These are phyloP conservation scores for Nyctanthes arbortristis DNA, from an alignment of 257 asterid species.

Conservation along the genomic window DNA sequence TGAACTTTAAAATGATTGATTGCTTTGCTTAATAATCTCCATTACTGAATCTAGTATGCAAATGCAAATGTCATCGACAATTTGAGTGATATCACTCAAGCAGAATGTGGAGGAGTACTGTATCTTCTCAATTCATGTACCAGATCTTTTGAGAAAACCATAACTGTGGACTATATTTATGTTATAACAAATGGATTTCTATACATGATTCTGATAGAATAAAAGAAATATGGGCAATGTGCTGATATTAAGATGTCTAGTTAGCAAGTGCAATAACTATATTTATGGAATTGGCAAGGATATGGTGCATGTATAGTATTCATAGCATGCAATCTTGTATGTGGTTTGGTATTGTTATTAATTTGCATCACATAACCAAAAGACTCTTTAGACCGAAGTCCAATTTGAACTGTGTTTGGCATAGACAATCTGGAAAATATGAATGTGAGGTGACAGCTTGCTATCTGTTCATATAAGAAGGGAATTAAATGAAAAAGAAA, in stretches of 20 bases:
- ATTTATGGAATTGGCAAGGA: conserved; percentile 5
- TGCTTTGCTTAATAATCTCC: conserved; percentile 3
- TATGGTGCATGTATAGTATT: conserved; percentile 2
- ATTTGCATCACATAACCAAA: background rate
- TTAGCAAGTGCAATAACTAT: background rate
- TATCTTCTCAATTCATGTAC: background rate
- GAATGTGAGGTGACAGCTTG: background rate
- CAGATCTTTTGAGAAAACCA: conserved; percentile 7
- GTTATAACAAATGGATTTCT: background rate
- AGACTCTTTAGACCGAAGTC: background rate
- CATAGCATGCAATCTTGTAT: too few species aligned
- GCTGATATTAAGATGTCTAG: conserved; percentile 9
- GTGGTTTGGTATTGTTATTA: conserved; percentile 4
- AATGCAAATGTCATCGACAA: conserved; percentile 5
- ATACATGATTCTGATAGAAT: conserved; percentile 1
- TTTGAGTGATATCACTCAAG: background rate
- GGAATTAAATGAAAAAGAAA: background rate
- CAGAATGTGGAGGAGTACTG: background rate
- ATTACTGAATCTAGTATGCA: conserved; percentile 9
- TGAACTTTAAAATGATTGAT: background rate
- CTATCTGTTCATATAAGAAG: background rate
- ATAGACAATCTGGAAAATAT: conserved; percentile 1
- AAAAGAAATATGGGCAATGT: conserved; percentile 8
- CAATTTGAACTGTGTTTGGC: background rate
- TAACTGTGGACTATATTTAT: background rate